Evolutionary conservation across 2,329 filamentous ascomycete species (phyloP), one percentile per base, ranked within the genome.

Genomic region (Hymenoscyphus fructigenus): DNA sequence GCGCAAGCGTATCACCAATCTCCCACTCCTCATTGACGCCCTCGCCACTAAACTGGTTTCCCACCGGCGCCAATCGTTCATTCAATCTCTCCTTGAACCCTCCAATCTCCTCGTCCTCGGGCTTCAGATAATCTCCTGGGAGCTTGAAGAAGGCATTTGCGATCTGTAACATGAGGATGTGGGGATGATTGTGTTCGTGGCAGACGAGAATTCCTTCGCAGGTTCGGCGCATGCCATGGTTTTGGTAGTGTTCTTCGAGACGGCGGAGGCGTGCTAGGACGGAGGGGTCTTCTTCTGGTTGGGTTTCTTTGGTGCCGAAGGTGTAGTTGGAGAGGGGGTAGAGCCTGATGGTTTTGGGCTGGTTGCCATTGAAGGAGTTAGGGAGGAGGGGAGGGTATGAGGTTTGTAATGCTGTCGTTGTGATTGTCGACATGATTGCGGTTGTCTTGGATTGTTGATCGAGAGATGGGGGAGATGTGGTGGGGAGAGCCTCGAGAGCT

Each of bases 61-160:
- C 92, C n/a, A 95, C 91, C 1, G 95, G 95, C 1, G 95, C 95
- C 61, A 99, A 85, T 41, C 95, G 87, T 80, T 98, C 94, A 77
- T 98, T 96, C 66, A 99, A 84, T 41, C 94, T 88, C 57, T 86
- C 82, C 82, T 97, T 97, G 86, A 99, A 98, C n/a, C 94, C 95
- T 64, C 91, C 87, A 63, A 97, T 84, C 81, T 99, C 95, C 69
- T 96, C 92, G 73, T 96, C 94, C 71, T 92, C 91, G 55, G 91
- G 90, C 62, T 89, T 87, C 56, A 99, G 87, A 77, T 98, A 99
- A 79, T 98, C 95, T 65, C 95, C 95, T 0, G 95, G 95, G 78
- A 99, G 86, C 82, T 99, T 99, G 83, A 99, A 99, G 82, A 99
- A 99, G 28, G 95, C 94, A 78, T 99, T 99, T 61, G 95, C 95